Conservation (phyloP, 495 filamentous ascomycete genomes). For the Recurvomyces mirabilis region DNA sequence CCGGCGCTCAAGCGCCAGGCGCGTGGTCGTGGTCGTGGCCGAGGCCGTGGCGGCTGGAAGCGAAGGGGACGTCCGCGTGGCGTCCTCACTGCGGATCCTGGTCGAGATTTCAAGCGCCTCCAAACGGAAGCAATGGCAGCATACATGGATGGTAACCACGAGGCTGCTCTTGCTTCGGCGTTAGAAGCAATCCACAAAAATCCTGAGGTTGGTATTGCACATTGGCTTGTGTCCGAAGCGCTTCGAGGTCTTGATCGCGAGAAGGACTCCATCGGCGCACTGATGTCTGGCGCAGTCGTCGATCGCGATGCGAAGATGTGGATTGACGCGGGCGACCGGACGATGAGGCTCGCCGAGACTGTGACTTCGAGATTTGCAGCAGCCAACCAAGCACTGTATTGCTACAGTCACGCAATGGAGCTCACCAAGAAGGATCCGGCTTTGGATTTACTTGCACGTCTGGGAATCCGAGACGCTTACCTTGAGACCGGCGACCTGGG, state of each 20-base stretch:
- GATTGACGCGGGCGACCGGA: conserved; percentile 55
- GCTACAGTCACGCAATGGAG: conserved; percentile 57
- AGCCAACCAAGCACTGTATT: conserved; percentile 46
- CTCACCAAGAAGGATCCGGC: conserved; percentile 8
- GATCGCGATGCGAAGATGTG: conserved; percentile 56
- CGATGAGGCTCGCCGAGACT: conserved; percentile 44
- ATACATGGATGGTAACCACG: conserved; percentile 42
- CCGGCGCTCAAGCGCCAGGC: neutral
- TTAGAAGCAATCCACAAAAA: conserved; percentile 66
- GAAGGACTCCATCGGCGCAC: conserved; percentile 53
- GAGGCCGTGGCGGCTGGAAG: neutral
- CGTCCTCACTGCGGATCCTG: conserved; percentile 6
- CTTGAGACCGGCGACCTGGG: conserved; percentile 45
- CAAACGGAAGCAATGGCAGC: conserved; percentile 17
- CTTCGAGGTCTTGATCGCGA: conserved; percentile 56
- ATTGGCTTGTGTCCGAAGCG: conserved; percentile 63
- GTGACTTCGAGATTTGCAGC: neutral
- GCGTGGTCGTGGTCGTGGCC: neutral
- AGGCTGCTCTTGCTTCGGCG: conserved; percentile 49
- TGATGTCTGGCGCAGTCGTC: conserved; percentile 61
- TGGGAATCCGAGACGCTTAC: conserved; percentile 36
- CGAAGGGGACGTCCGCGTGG: neutral
- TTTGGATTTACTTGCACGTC: neutral
- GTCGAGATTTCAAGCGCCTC: conserved; percentile 13
- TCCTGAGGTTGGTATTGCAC: conserved; percentile 70